Base-by-base conservation (phyloP, 805 yeast species). In the Kodamaea fukazawae region DNA sequence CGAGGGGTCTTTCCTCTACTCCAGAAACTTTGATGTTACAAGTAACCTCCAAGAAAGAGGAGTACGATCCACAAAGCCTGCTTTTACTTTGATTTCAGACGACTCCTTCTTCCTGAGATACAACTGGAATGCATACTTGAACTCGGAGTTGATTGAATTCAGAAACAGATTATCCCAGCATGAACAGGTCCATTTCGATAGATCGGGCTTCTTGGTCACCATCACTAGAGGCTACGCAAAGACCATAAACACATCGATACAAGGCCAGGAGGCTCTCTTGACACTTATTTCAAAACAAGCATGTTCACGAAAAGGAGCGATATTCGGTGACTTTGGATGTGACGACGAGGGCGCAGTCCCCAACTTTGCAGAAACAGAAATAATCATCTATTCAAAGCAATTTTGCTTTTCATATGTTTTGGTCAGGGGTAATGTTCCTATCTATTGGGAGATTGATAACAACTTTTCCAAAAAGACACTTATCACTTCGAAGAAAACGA, bases 271-370 rank as follows among this genome's bases (percentile, higher is more conserved):
- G 22, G 70, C 69, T 0, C 50, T 73, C 36, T 44, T 77, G 27
- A 74, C 81, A 0, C 60, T 77, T 8, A 71, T 77, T 8, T 67
- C 79, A 2, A 76, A 73, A 47, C 82, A 77, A 45, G 65, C 72
- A 22, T 73, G 79, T 42, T 52, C 54, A 22, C 73, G 71, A 45
- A 58, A 57, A 27, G 80, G 80, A 0, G 68, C 73, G 0, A 54
- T 76, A 13, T 76, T 76, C 51, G 83, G 83, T 1, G 76, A 76
- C 22, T 73, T 73, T 63, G 78, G 83, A 25, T 65, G 76, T 49
- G 83, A 78, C 50, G 82, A 78, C 44, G 72, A 73, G 29, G 79
- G 81, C 0, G 63, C 68, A 12, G 77, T 67, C 7, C 62, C 79
- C 3, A 75, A 76, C 49, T 76, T 63, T 51, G 73, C 66, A 15